Conservation (phyloP, 2,329 filamentous ascomycete genomes). For the Penicillium frequentans region DNA sequence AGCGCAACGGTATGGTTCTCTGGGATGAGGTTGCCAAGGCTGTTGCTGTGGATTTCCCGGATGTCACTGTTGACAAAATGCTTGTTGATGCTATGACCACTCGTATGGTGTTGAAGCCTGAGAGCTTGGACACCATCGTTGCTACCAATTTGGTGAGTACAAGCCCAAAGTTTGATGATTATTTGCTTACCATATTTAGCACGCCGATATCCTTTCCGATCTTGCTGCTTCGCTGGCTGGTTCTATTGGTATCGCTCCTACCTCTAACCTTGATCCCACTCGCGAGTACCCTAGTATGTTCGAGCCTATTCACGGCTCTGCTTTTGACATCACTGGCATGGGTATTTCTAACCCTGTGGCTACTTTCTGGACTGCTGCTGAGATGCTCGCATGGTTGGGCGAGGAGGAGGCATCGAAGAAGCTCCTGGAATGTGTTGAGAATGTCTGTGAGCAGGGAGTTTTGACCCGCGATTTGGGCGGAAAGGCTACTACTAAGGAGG, state of each 20-base stretch:
- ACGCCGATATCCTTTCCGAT: conserved; percentile 69
- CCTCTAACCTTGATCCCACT: conserved; percentile 66
- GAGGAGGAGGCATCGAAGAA: conserved; percentile 56
- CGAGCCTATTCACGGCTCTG: conserved; percentile 64
- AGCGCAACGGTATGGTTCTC: conserved; percentile 66
- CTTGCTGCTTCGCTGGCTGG: conserved; percentile 69
- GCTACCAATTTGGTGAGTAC: conserved; percentile 56
- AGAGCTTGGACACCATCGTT: conserved; percentile 63
- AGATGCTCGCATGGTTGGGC: conserved; percentile 67
- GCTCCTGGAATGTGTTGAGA: conserved; percentile 61
- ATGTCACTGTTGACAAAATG: conserved; percentile 65
- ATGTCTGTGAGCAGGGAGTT: conserved; percentile 56
- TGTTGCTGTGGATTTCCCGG: conserved; percentile 58
- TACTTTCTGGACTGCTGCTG: conserved; percentile 69
- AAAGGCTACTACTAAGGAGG: conserved; percentile 55
- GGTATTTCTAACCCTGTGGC: conserved; percentile 63
- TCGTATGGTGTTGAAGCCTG: conserved; percentile 62
- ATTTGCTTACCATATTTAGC: conserved; percentile 28
- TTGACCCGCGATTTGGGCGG: conserved; percentile 63
- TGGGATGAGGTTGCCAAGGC: conserved; percentile 64
- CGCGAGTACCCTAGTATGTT: conserved; percentile 62
- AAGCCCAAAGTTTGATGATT: not conserved
- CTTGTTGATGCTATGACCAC: conserved; percentile 67
- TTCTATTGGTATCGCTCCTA: conserved; percentile 71
- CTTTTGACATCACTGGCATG: conserved; percentile 64